Conservation (phyloP, 441 rosid species). For the Dalechampia spathulata region DNA sequence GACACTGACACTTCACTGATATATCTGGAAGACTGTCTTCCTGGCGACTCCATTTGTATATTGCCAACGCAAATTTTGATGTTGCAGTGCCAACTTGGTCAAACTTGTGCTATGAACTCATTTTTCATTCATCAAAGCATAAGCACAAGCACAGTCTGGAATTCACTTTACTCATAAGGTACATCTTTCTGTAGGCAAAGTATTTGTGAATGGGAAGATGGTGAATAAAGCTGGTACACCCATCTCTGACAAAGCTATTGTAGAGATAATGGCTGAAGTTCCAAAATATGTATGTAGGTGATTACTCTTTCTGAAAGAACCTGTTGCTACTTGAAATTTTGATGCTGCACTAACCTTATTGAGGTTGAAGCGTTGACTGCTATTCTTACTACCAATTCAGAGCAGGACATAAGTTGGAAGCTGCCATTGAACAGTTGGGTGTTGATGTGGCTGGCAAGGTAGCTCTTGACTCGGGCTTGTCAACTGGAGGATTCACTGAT, state of each 20-base stretch:
- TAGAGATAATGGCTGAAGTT: constrained; percentile 70
- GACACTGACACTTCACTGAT: too few relatives aligned
- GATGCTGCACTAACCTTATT: constrained; percentile 6
- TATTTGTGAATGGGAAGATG: constrained; percentile 72
- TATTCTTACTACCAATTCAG: constrained; percentile 30
- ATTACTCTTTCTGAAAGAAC: constrained; percentile 34
- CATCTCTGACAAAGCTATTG: constrained; percentile 54
- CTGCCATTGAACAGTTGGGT: constrained; percentile 77
- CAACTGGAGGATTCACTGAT: constrained; percentile 96
- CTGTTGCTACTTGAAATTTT: constrained; percentile 3
- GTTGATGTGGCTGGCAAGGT: constrained; percentile 83
- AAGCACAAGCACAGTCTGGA: not conserved
- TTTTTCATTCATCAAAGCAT: not conserved
- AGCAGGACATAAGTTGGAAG: constrained; percentile 93
- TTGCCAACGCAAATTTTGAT: too few relatives aligned
- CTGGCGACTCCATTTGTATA: too few relatives aligned
- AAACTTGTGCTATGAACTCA: not conserved
- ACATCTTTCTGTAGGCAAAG: constrained; percentile 55
- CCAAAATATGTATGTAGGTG: constrained; percentile 99
- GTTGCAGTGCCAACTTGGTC: too few relatives aligned
- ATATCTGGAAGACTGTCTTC: too few relatives aligned
- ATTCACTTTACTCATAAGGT: not conserved
- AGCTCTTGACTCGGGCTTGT: constrained; percentile 91
- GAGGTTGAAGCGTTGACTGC: constrained; percentile 2
- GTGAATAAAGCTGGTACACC: constrained; percentile 88